Base-by-base conservation (phyloP, 192 early-diverging fungal genomes). In the Umbelopsis sp. region DNA sequence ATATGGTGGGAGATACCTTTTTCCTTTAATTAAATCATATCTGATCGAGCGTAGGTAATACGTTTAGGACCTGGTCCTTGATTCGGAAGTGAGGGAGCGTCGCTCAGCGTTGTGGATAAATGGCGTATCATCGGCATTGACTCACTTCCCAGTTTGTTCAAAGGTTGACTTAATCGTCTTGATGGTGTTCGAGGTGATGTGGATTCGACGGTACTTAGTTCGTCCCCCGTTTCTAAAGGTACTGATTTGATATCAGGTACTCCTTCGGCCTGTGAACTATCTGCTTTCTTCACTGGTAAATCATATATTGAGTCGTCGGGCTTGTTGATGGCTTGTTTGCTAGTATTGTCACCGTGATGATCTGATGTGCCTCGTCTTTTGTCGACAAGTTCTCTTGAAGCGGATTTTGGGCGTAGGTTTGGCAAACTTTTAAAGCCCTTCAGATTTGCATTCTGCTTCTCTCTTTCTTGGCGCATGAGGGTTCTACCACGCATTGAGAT, bases 351-450 rank as follows among this genome's bases (percentile, higher is more conserved):
- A 12, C 5, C 9, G 33, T 25, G 55, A 61, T 35, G 18, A 25
- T 61, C 55, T 11, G 55, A 35, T 35, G 25, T 61, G 21, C 55
- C 55, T 61, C 55, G 55, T 30, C 55, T 61, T 25, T 30, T 61
- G 27, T 61, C 55, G 3, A 61, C 30, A 12, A 61, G 55, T 6
- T 25, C 55, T 30, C 55, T 61, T 16, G 55, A 61, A 37, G 55
- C 27, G 18, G 55, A 61, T 25, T 61, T 61, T 33, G 55, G 55
- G 4, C 25, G 55, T 33, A 61, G 25, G 13, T 61, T 61, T 3
- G 55, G 55, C 33, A 61, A 61, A 35, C 55, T 61, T 61, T 61
- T 61, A 61, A 27, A 61, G 12, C 55, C 55, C 30, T 61, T 61
- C 23, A 61, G 55, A 25, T 16, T 61, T 61, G 55, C 55, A 35